Evolutionary conservation across 225 moss, liverwort and hornwort genomes (phyloP).

Genomic region (Ulota crispa): DNA sequence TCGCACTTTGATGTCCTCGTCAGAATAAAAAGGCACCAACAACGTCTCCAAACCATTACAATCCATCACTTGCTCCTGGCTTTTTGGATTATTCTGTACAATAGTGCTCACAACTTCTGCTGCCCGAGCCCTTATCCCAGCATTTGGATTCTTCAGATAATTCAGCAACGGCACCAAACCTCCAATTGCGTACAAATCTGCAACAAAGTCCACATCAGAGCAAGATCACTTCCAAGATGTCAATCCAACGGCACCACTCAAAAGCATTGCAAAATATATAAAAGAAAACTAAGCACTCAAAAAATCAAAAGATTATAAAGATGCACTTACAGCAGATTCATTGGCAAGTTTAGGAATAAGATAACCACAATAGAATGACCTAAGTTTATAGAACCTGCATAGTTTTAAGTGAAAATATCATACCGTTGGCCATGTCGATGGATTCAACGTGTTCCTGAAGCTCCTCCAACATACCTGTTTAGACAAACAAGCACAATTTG

Average conservation of each 20-base stretch:
- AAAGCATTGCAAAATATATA: background rate
- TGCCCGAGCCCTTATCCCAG: constrained; percentile 69
- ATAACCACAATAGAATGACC: background rate
- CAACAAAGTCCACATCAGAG: background rate
- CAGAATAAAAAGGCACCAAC: constrained; percentile 55
- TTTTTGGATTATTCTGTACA: constrained; percentile 85
- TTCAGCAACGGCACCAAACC: constrained; percentile 76
- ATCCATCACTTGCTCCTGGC: constrained; percentile 88
- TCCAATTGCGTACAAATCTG: constrained; percentile 88
- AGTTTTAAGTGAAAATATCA: background rate
- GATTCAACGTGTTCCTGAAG: constrained; percentile 94
- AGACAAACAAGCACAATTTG: background rate
- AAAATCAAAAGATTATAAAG: background rate
- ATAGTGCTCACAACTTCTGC: constrained; percentile 89
- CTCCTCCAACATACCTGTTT: constrained; percentile 83
- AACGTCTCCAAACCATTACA: constrained; percentile 65
- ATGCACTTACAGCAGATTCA: background rate
- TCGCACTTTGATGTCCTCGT: constrained; percentile 61
- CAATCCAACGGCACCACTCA: background rate
- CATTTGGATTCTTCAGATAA: constrained; percentile 64
- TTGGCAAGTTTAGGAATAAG: background rate
- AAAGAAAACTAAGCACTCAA: background rate
- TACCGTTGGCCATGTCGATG: constrained; percentile 90
- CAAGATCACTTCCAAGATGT: background rate
- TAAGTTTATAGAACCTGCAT: background rate